Evolutionary conservation across 306 rosid genomes (phyloP), one percentile per base, ranked within the genome.

Genomic region (barrel medic (Medicago truncatula)): DNA sequence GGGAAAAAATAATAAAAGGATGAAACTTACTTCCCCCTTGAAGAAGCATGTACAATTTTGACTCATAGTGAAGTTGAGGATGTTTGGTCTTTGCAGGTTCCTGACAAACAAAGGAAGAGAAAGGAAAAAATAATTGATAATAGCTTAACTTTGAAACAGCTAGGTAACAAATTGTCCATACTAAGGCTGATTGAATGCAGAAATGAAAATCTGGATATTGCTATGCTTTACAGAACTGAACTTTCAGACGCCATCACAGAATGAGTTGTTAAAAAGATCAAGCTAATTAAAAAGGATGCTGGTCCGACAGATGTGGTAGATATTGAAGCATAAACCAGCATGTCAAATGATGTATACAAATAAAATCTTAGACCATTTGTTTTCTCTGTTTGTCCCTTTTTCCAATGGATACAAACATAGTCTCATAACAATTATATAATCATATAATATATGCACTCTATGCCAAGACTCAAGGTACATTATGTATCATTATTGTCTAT

Each of bases 41-140:
- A 66, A 95, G 98, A 85, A 95, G 96, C 93, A 89, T 83, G 83
- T 95, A 95, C 83, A 95, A 81, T 80, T 92, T 95, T 64, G 98
- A 92, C 87, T 95, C 98, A 77, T 95, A 95, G 74, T 95, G 98
- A 83, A 95, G 96, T 81, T 95, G 98, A 36, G 98, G 98, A 77
- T 95, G 98, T 82, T 92, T 95, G 74, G 97, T 92, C 87, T 95
- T 92, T 87, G 76, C 97, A 28, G 96, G 62, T 86, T 95, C 98
- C 98, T 95, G 89, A 63, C 69, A 81, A 81, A 63, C 69, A 81
- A 81, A 81, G 67, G 36, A 64, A 81, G 54, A 56, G 17, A 68
- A 18, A 50, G 60, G 25, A 64, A 50, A 43, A 64, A 39, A 9
- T 47, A 68, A 31, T 67, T 36, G 38, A 54, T n/a, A 68, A 68